Evolutionary conservation across 305 asterid genomes (phyloP).

Genomic region (Ilex paraguariensis): DNA sequence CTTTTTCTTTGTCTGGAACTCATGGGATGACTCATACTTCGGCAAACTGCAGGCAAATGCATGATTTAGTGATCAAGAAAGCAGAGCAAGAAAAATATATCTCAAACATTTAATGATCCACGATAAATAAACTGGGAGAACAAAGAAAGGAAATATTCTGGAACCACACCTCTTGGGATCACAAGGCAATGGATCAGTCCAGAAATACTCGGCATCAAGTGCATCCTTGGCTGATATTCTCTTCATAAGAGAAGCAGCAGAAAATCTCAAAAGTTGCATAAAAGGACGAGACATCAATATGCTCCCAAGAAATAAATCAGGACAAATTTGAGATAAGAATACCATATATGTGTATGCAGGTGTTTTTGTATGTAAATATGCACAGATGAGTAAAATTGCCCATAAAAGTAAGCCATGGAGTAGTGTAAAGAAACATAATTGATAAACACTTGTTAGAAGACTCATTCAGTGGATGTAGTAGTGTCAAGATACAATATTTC

Average conservation of each 20-base stretch:
- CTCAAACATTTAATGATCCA: not conserved
- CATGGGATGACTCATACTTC: constrained; percentile 88
- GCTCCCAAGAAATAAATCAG: too few species aligned
- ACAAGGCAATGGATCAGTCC: constrained; percentile 92
- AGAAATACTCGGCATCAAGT: constrained; percentile 89
- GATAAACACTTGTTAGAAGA: too few species aligned
- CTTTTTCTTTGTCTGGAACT: constrained; percentile 95
- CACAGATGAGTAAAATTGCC: too few species aligned
- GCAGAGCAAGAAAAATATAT: not conserved
- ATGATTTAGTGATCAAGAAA: constrained; percentile 7
- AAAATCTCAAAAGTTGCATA: constrained; percentile 1
- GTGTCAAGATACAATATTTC: too few species aligned
- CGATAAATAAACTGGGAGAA: not conserved
- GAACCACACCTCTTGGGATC: constrained; percentile 76
- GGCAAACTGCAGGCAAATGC: constrained; percentile 56
- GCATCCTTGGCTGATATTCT: constrained; percentile 94
- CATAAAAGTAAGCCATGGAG: too few species aligned
- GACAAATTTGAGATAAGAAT: too few species aligned
- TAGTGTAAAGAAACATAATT: too few species aligned
- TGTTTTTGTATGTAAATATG: too few species aligned
- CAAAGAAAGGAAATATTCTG: constrained; percentile 1
- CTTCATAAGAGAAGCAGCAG: constrained; percentile 28
- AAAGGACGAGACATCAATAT: not conserved
- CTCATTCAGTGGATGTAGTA: too few species aligned
- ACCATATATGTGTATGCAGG: too few species aligned